phyloP scores from a whole-genome alignment of 1,284 basidiomycete species.

The Abortiporus biennis region DNA sequence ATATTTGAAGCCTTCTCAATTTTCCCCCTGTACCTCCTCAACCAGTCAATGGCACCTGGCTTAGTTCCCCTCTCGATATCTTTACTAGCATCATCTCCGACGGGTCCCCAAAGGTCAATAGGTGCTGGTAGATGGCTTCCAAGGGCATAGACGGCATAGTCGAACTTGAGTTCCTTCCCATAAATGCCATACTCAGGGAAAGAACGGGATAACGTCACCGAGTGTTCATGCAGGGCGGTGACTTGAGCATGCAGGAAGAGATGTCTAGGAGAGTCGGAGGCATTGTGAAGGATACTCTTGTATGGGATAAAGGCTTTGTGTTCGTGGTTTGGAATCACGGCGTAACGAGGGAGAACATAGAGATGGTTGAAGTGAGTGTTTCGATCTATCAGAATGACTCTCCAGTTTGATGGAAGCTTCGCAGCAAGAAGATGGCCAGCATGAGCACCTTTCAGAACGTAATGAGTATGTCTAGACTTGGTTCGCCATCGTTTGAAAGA shows the following conservation, averaged over 20 bases:
- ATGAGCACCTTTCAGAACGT: conserved; percentile 30
- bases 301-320: conserved; percentile 74
- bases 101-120: conserved; percentile 46
- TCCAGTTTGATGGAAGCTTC: conserved; percentile 52
- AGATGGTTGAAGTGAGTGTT: conserved; percentile 43
- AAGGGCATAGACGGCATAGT: conserved; percentile 54
- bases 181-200: conserved; percentile 40
- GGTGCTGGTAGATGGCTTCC: conserved; percentile 51
- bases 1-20: conserved; percentile 39
- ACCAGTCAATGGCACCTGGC: conserved; percentile 39
- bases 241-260: conserved; percentile 42
- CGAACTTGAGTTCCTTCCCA: conserved; percentile 28
- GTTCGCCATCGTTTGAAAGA: not conserved
- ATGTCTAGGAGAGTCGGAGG: conserved; percentile 16
- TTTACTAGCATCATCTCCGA: conserved; percentile 7
- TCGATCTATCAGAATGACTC: conserved; percentile 66
- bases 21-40: conserved; percentile 37
- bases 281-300: conserved; percentile 18
- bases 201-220: conserved; percentile 39
- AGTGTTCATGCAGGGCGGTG: conserved; percentile 34
- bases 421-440: conserved; percentile 54
- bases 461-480: not conserved
- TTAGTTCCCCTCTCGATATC: conserved; percentile 32
- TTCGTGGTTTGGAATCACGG: conserved; percentile 61
- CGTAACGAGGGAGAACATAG: conserved; percentile 59